phyloP scores from a whole-genome alignment of 2,329 filamentous ascomycete species.

The Diaporthe batatas region DNA sequence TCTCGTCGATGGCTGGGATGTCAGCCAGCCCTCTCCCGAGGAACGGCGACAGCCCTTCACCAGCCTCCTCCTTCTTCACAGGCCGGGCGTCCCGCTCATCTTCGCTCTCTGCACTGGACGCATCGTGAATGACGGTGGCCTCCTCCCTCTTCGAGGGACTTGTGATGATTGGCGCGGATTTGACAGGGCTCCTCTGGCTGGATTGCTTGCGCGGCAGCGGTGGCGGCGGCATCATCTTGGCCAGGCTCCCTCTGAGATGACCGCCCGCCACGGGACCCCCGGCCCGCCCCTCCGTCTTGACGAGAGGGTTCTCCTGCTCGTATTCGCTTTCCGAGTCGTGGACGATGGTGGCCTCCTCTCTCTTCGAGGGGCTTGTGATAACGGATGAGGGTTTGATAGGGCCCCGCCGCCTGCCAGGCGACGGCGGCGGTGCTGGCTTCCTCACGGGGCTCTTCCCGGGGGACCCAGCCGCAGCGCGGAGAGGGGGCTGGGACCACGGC shows the following conservation, averaged over 20 bases:
- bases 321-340: neutral
- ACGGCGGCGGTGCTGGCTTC: neutral
- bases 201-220: conserved; percentile 4
- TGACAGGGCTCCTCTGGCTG: neutral
- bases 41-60: too few species aligned
- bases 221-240: neutral
- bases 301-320: neutral
- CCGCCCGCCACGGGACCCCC: neutral
- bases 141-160: conserved; percentile 7
- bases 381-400: neutral
- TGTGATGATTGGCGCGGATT: neutral
- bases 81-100: too few species aligned
- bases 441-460: neutral
- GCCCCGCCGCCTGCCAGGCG: neutral
- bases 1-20: neutral
- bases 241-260: neutral
- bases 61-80: neutral
- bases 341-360: neutral
- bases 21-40: neutral
- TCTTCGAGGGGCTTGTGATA: neutral
- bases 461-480: conserved; percentile 20
- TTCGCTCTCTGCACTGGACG: neutral
- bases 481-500: conserved; percentile 37
- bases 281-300: neutral
- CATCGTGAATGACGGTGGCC: neutral